Evolutionary conservation across 1,284 basidiomycete species (phyloP).

Genomic region (Trichosporon faecale): DNA sequence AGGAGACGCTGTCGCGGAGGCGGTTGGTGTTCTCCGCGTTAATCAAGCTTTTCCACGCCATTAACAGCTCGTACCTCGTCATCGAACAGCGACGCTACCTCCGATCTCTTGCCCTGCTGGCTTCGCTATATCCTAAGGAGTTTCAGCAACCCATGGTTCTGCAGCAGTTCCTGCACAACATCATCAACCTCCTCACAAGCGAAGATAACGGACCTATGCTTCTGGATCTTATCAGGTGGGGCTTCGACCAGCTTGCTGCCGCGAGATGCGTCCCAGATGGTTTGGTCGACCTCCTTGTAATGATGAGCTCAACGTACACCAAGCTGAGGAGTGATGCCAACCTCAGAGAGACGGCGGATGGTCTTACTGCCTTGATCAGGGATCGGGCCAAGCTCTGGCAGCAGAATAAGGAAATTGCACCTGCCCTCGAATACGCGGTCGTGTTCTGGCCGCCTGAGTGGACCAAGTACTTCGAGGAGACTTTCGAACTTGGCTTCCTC

Average conservation of each 20-base stretch:
- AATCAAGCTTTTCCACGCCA: slow-evolving; percentile 66
- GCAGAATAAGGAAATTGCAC: not conserved
- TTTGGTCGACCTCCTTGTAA: slow-evolving; percentile 31
- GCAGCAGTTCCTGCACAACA: slow-evolving; percentile 65
- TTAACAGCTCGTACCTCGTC: slow-evolving; percentile 70
- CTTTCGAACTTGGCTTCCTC: slow-evolving; percentile 18
- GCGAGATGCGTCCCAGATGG: not conserved
- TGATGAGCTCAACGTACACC: slow-evolving; percentile 28
- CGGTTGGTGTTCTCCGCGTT: slow-evolving; percentile 69
- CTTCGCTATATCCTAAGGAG: slow-evolving; percentile 60
- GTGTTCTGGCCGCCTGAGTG: slow-evolving; percentile 35
- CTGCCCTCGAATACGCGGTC: slow-evolving; percentile 27
- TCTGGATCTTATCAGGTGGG: slow-evolving; percentile 74
- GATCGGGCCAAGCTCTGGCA: slow-evolving; percentile 22
- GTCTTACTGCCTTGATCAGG: slow-evolving; percentile 13
- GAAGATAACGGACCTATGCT: slow-evolving; percentile 66
- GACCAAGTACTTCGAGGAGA: slow-evolving; percentile 14
- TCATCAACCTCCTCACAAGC: slow-evolving; percentile 64
- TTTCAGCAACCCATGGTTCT: slow-evolving; percentile 63
- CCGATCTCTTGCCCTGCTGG: slow-evolving; percentile 69
- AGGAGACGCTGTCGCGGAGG: slow-evolving; percentile 8
- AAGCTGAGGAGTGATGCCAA: not conserved
- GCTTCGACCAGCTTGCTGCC: slow-evolving; percentile 55
- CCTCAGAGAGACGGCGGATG: not conserved
- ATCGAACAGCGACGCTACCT: slow-evolving; percentile 79